Evolutionary conservation across 176 grass and related monocot genomes (phyloP).

Genomic region (Musa beccarii): DNA sequence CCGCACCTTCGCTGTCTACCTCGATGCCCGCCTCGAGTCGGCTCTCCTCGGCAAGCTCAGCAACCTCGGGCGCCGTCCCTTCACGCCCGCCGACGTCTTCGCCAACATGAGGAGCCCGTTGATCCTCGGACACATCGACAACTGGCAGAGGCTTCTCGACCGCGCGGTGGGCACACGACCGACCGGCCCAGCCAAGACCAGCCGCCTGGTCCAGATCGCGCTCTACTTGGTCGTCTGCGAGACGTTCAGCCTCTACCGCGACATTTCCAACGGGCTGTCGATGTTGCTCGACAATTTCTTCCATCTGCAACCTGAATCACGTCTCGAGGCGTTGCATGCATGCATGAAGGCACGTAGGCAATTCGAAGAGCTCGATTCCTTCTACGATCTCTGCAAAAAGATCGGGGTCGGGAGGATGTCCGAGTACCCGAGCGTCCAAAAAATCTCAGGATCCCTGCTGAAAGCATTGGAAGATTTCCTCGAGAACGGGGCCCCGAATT

Average conservation of each 20-base stretch:
- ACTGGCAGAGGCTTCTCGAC: constrained; percentile 32
- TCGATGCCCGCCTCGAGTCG: constrained; percentile 32
- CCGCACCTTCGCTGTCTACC: constrained; percentile 28
- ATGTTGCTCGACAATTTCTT: constrained; percentile 42
- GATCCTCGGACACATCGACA: constrained; percentile 23
- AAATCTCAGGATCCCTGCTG: constrained; percentile 25
- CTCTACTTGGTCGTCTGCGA: constrained; percentile 33
- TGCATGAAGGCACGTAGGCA: constrained; percentile 24
- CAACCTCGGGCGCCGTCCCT: constrained; percentile 2
- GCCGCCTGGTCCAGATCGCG: constrained; percentile 26
- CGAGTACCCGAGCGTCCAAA: constrained; percentile 33
- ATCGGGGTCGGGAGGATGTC: constrained; percentile 28
- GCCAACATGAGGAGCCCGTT: constrained; percentile 9
- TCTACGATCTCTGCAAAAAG: constrained; percentile 28
- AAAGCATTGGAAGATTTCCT: constrained; percentile 22
- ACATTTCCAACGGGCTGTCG: constrained; percentile 25
- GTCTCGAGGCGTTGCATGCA: constrained; percentile 13
- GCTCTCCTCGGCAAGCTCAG: constrained; percentile 20
- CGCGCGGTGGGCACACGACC: constrained; percentile 29
- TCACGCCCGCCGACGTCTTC: neutral
- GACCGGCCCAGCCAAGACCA: constrained; percentile 22
- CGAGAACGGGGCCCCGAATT: neutral
- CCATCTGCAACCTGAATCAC: constrained; percentile 10
- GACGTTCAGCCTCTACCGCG: constrained; percentile 34
- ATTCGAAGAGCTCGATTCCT: constrained; percentile 38